phyloP scores from a whole-genome alignment of 1,139 yeast species.

The Yamadazyma siamensis region DNA sequence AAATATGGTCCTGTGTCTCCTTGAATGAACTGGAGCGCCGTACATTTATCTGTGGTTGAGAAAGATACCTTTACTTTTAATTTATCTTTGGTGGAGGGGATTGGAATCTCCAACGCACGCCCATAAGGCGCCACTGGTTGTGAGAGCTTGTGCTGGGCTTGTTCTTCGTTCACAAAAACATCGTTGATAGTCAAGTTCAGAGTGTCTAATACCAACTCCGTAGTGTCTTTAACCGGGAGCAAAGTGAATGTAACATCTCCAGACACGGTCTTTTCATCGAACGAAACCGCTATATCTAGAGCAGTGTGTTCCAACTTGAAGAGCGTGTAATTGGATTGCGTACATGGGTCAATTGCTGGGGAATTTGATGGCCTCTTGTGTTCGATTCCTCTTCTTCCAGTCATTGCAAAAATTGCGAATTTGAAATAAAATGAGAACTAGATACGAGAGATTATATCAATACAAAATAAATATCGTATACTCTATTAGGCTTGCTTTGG shows the following conservation, averaged over 20 bases:
- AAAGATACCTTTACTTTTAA: conserved; percentile 20
- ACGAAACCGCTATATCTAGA: conserved; percentile 26
- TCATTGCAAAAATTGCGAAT: no score
- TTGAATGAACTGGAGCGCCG: conserved; percentile 39
- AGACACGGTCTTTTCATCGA: conserved; percentile 22
- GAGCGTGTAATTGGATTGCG: conserved; percentile 64
- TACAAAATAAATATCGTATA: not conserved
- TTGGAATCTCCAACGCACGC: conserved; percentile 25
- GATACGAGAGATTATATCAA: not conserved
- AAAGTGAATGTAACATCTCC: conserved; percentile 28
- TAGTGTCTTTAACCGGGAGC: conserved; percentile 2
- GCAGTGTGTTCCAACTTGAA: conserved; percentile 43
- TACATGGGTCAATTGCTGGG: conserved; percentile 55
- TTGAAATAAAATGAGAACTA: not conserved
- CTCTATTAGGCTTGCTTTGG: no score
- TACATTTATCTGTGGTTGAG: conserved; percentile 33
- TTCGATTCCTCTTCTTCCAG: conserved; percentile 8
- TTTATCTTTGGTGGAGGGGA: conserved; percentile 6
- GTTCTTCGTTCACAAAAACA: conserved; percentile 21
- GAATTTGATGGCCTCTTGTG: conserved; percentile 7
- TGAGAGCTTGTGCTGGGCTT: conserved; percentile 16
- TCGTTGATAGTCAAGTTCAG: conserved; percentile 23
- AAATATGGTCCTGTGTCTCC: conserved; percentile 39
- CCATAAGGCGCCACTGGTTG: conserved; percentile 29
- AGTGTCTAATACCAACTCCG: conserved; percentile 27